Base-by-base conservation (phyloP, 306 rosid species). In the Hippophae rhamnoides region DNA sequence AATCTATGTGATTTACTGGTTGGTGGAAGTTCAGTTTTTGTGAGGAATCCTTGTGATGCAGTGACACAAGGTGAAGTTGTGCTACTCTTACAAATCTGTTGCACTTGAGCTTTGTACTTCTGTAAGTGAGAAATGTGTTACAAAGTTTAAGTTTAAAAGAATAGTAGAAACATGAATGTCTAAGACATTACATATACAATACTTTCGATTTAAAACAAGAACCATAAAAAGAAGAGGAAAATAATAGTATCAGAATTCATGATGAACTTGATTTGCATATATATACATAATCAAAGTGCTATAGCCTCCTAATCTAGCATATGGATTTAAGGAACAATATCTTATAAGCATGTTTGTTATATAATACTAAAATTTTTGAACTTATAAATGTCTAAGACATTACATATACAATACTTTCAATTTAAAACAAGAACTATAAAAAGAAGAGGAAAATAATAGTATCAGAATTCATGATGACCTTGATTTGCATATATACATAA, bases 71-170 rank as follows among this genome's bases (percentile, higher is more conserved):
- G 38, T 31, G 38, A 31, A 31, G 31, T 64, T 9, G 25, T 47
- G 54, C 48, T 54, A 2, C 40, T 58, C 52, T 40, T 50, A 7
- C 26, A 10, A 44, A 73, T 53, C n/a, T 41, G 14, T n/a, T 48
- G 47, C 26, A 69, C 61, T 49, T 65, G 70, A 25, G 71, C 49
- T 50, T 66, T 69, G 61, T 61, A 73, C 40, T 61, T 78, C 78
- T 78, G 70, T 8, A 57, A 43, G 10, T n/a, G 66, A 57, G 47
- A 44, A 66, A 47, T 23, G 10, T n/a, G 53, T 42, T 23, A 53
- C 38, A 64, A 43, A 8, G 10, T 27, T 31, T 43, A 42, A 27
- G 6, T 52, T 5, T 9, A 62, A 31, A 62, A 42, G 10, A 49
- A 26, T 7, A 50, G 18, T 38, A 26, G 18, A 14, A 9, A 31